phyloP scores from a whole-genome alignment of 1,284 basidiomycete species.

The Naganishia sp. region DNA sequence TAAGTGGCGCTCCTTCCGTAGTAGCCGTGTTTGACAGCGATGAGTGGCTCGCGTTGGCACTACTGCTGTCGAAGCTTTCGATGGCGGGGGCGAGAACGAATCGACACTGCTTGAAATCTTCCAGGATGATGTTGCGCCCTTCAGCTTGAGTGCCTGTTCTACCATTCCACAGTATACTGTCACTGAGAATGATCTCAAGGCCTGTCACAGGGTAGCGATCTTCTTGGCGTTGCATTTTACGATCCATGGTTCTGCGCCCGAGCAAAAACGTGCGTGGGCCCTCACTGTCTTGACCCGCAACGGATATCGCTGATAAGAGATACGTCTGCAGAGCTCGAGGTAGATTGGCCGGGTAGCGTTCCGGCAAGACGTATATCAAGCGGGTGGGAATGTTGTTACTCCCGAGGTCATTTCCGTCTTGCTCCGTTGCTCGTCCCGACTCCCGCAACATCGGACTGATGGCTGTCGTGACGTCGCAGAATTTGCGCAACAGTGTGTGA shows the following conservation, averaged over 20 bases:
- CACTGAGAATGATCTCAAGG: slow-evolving; percentile 16
- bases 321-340: slow-evolving; percentile 10
- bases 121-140: not conserved
- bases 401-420: not conserved
- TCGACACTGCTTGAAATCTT: slow-evolving; percentile 22
- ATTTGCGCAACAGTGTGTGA: slow-evolving; percentile 7
- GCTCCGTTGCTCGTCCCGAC: not conserved
- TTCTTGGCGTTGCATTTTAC: slow-evolving; percentile 26
- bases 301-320: slow-evolving; percentile 1
- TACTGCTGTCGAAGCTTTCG: slow-evolving; percentile 1
- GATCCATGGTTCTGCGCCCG: slow-evolving; percentile 6
- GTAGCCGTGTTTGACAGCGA: slow-evolving; percentile 23
- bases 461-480: slow-evolving; percentile 9
- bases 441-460: not conserved
- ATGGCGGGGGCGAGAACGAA: not conserved
- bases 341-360: slow-evolving; percentile 1
- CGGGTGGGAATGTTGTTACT: not conserved
- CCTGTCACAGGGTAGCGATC: slow-evolving; percentile 16
- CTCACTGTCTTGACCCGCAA: no score
- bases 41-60: slow-evolving; percentile 15
- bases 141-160: not conserved
- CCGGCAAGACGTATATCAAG: slow-evolving; percentile 17
- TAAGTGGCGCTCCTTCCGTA: slow-evolving; percentile 5
- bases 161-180: slow-evolving; percentile 2
- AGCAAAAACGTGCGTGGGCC: not conserved